phyloP scores from a whole-genome alignment of 2,329 filamentous ascomycete genomes.

The Myriosclerotinia duriaeana region DNA sequence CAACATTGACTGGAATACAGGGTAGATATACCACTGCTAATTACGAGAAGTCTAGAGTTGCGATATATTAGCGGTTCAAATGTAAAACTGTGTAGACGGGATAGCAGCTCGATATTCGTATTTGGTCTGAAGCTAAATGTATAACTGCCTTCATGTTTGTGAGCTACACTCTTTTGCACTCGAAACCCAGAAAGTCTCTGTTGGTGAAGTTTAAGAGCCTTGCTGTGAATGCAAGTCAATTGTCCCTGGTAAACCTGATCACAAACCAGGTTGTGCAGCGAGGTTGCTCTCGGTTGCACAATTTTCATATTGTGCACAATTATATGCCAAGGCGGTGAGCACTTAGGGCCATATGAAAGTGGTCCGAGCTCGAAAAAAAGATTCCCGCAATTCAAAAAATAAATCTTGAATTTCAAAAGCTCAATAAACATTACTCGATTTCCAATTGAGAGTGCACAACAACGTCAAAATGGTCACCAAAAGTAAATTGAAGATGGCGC shows the following conservation, averaged over 20 bases:
- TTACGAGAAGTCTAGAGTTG: not conserved
- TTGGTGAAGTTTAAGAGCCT: not conserved
- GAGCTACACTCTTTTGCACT: too few relatives aligned
- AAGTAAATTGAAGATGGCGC: slow-evolving; percentile 53
- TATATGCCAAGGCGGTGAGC: slow-evolving; percentile 19
- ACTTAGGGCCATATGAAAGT: slow-evolving; percentile 12
- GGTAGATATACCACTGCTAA: too few relatives aligned
- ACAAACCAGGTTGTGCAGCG: not conserved
- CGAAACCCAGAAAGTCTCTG: too few relatives aligned
- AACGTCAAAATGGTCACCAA: slow-evolving; percentile 41
- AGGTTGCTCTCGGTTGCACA: not conserved
- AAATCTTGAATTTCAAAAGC: slow-evolving; percentile 22
- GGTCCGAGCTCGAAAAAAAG: slow-evolving; percentile 25
- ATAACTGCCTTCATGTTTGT: not conserved
- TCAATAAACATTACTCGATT: slow-evolving; percentile 16
- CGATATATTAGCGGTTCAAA: not conserved
- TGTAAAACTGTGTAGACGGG: not conserved
- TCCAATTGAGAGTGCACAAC: slow-evolving; percentile 18
- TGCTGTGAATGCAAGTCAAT: not conserved
- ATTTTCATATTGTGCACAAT: slow-evolving; percentile 9
- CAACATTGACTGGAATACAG: too few relatives aligned
- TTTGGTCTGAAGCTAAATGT: not conserved
- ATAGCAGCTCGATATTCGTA: not conserved
- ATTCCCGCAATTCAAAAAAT: slow-evolving; percentile 25
- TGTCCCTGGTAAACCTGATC: not conserved